Base-by-base conservation (phyloP, 441 rosid genomes). In the Populus trichocarpa region DNA sequence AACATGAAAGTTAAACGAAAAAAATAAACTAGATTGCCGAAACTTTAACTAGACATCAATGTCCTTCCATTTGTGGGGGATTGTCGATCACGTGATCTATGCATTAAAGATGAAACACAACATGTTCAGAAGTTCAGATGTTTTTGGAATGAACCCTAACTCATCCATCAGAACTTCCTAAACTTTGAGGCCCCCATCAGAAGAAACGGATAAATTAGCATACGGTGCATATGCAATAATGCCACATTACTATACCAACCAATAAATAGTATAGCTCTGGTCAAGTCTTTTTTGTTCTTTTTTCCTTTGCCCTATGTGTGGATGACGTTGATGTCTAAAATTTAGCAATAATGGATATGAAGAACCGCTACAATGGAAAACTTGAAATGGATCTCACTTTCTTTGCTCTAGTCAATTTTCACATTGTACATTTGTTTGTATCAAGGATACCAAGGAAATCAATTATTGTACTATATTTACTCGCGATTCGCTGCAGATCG, bases 401-500 rank as follows among this genome's bases (percentile, higher is more conserved):
- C 20, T 46, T 14, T 46, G 46, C 46, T 1, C 46, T 38, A 38
- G 1, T 0, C 46, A 38, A 38, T 38, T 38, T 38, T 38, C 46
- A 38, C 46, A 10, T 10, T 38, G 42, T 38, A 9, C 46, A 38
- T 38, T 38, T 38, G 46, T 38, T 38, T 38, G 46, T 10, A 13
- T 38, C 46, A 38, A 38, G 46, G 46, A 38, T 38, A 38, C 10
- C 13, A 38, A 38, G 13, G 46, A 38, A 2, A 38, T 38, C 46
- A 38, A 38, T 38, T 38, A 9, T 2, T 38, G 13, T 38, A 38
- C 0, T 38, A 38, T 38, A 38, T 38, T 38, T 38, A 38, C 13
- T 38, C 1, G 0, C 0, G 3, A 3, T 38, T 9, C 42, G 0
- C 0, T 38, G 12, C 3, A 9, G 13, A 0, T 38, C 3, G 0